Percentiles rank a stretch among this genome's conserved stretches.
phyloP scores from a whole-genome alignment of 164 flowering plant genomes.

The Amborella trichopoda region DNA sequence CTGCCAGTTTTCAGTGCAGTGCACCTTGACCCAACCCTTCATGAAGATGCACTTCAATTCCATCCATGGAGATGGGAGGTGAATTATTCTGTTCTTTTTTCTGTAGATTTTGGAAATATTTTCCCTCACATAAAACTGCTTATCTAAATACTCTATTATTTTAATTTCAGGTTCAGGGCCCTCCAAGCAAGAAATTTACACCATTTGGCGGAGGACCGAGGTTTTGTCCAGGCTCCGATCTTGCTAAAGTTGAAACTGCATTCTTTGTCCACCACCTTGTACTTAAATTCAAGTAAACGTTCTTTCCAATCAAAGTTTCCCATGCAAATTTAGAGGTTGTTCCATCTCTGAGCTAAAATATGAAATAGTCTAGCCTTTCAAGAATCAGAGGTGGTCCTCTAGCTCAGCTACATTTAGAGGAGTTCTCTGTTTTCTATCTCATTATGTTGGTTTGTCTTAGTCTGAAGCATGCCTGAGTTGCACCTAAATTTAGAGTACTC shows the following conservation, averaged over 20 bases:
- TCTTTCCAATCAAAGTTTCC: too few species aligned
- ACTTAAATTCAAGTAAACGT: slow-evolving; percentile 50
- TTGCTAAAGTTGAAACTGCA: slow-evolving; percentile 57
- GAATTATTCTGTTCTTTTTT: slow-evolving; percentile 5
- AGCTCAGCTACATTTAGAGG: too few species aligned
- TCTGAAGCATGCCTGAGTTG: too few species aligned
- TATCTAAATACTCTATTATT: not conserved
- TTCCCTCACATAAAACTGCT: not conserved
- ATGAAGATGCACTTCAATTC: slow-evolving; percentile 46
- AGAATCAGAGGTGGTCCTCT: too few species aligned
- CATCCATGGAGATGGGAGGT: slow-evolving; percentile 71
- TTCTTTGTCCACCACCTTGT: slow-evolving; percentile 84
- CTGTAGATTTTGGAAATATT: not conserved
- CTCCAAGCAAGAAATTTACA: slow-evolving; percentile 24
- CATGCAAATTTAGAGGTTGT: too few species aligned
- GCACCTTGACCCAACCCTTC: slow-evolving; percentile 51
- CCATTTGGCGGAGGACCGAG: slow-evolving; percentile 75
- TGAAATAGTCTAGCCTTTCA: too few species aligned
- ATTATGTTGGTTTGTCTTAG: too few species aligned
- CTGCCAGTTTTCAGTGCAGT: slow-evolving; percentile 43
- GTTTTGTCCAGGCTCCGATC: slow-evolving; percentile 74
- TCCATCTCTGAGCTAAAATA: too few species aligned
- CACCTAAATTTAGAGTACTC: too few species aligned
- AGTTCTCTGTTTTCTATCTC: too few species aligned
- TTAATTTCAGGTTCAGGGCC: slow-evolving; percentile 22